A percentile compares a stretch with the other conserved stretches of the same genome.
Evolutionary conservation across 306 rosid genomes (phyloP).

Genomic region (Castanea crenata): DNA sequence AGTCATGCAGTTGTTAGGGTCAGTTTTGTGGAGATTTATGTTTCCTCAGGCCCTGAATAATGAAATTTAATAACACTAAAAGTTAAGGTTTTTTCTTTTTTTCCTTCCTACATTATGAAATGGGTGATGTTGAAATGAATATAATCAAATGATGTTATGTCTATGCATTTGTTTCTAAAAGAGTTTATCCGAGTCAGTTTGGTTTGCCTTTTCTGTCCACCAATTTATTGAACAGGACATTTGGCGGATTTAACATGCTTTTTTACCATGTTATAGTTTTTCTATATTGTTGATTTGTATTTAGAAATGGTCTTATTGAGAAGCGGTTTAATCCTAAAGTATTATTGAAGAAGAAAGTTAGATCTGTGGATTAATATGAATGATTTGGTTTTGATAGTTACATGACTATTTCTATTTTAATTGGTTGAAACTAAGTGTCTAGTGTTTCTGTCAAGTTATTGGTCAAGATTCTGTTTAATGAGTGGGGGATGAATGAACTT

Average conservation of each 20-base stretch:
- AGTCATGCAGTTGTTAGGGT: background rate
- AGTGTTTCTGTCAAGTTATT: background rate
- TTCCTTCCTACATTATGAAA: background rate
- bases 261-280: background rate
- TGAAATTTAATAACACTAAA: background rate
- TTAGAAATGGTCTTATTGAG: background rate
- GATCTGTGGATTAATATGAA: background rate
- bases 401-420: background rate
- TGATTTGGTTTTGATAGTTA: background rate
- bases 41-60: background rate
- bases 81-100: too few relatives aligned
- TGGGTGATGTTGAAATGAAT: background rate
- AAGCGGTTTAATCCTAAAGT: background rate
- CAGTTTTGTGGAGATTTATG: too few relatives aligned
- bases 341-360: background rate
- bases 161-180: background rate
- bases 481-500: background rate
- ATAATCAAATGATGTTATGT: background rate
- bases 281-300: background rate
- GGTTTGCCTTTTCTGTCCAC: background rate
- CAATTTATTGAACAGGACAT: background rate
- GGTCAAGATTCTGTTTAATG: background rate
- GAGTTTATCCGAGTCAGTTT: background rate
- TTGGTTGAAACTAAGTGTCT: background rate
- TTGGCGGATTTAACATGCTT: background rate